These are phyloP conservation scores for Spinacia oleracea DNA, from an alignment of 179 eudicot genomes.

Conservation along the genomic window DNA sequence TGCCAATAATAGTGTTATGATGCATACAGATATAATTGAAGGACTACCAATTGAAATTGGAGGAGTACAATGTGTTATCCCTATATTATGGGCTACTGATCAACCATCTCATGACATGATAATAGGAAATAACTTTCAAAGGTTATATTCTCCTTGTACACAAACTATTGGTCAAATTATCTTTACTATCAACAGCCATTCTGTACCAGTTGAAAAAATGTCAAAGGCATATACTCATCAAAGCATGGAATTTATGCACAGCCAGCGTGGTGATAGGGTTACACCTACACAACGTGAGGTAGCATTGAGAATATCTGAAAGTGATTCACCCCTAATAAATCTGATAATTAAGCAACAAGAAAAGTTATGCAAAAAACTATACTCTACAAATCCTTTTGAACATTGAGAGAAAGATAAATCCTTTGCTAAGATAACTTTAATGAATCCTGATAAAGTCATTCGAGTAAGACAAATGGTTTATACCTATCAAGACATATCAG, in stretches of 20 bases:
- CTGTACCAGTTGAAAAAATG: neutral
- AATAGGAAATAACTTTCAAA: neutral
- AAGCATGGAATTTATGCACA: neutral
- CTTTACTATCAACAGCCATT: neutral
- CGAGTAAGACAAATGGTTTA: slow-evolving; percentile 8
- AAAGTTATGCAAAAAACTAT: neutral
- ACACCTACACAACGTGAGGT: neutral
- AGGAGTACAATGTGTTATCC: neutral
- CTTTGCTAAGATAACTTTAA: neutral
- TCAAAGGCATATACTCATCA: neutral
- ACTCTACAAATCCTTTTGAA: neutral
- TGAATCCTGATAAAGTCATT: neutral
- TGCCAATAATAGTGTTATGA: neutral
- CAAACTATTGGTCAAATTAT: neutral
- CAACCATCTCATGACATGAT: slow-evolving; percentile 8
- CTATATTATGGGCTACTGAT: neutral
- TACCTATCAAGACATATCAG: neutral
- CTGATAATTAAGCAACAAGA: neutral
- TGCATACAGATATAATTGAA: too few species aligned
- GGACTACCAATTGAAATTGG: neutral
- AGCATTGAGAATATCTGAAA: neutral
- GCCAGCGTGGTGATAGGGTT: neutral
- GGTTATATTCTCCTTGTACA: neutral
- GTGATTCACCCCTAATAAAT: neutral
- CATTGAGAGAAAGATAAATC: neutral